Base-by-base conservation (phyloP, 208 protist species). In the Herpetomonas muscarum region DNA sequence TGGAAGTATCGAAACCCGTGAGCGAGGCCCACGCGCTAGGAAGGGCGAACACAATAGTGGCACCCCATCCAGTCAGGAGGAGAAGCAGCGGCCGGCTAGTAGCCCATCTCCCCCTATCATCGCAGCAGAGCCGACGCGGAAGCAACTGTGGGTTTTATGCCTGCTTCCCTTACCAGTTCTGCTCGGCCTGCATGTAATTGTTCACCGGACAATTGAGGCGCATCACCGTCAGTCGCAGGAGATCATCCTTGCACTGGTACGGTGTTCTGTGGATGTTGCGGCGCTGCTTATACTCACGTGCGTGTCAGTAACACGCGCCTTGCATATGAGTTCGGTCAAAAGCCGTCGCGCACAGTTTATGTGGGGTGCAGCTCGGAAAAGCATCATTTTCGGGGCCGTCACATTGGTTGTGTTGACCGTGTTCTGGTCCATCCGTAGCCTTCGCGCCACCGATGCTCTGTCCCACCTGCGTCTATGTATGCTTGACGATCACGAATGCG, bases 171-270 rank as follows among this genome's bases (percentile, higher is more conserved):
- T 26, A 5, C 3, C 30, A 9, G 10, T 54, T 6, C 31, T 30
- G 7, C 3, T 24, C 6, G 24, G 13, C 3, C 5, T 67, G 21
- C 71, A 85, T 44, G 15, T 55, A 0, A 31, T 61, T 15, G 51
- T 77, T 9, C 62, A 75, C 44, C 24, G 24, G n/a, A 59, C 28
- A 0, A 72, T 82, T 41, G 62, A 70, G 1, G 21, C 26, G 12
- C 28, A 54, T 34, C 67, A 82, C 28, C 58, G 56, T 9, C 79
- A 79, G 49, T 82, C 79, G 32, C 61, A 82, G 56, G 79, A 87
- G 58, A 52, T 87, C 21, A 50, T 77, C 28, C 30, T 80, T 15
- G 26, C 55, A 0, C n/a, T 81, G 19, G 55, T 48, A 0, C 67
- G 68, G 6, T 21, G 69, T 3, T 21, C 6, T 9, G 5, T 67